Conservation (phyloP, 345 rosid species). For the Sonneratia caseolaris region DNA sequence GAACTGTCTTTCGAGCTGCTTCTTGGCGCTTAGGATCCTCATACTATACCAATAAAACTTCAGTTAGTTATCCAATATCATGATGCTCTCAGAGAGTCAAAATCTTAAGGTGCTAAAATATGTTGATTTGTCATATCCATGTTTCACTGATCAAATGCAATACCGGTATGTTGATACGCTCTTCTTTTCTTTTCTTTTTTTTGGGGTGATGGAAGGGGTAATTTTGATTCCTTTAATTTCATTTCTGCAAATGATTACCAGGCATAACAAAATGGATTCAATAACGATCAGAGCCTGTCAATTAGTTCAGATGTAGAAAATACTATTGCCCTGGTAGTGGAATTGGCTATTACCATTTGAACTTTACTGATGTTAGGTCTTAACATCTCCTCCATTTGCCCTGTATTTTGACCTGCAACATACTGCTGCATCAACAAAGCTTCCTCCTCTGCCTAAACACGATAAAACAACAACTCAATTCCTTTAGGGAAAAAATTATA, state of each 20-base stretch:
- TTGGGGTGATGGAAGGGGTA: background rate
- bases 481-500: background rate
- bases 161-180: background rate
- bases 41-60: constrained; percentile 34
- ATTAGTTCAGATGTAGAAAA: background rate
- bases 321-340: background rate
- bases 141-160: background rate
- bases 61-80: background rate
- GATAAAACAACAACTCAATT: background rate
- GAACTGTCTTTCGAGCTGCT: constrained; percentile 74
- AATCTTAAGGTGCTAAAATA: background rate
- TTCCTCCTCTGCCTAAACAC: constrained; percentile 73
- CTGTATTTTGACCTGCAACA: constrained; percentile 23
- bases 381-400: constrained; percentile 29
- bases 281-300: background rate
- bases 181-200: no score
- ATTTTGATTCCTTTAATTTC: background rate
- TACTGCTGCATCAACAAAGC: constrained; percentile 59
- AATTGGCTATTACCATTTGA: constrained; percentile 32
- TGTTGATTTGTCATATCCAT: background rate
- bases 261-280: background rate
- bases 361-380: constrained; percentile 51
- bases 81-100: background rate
- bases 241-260: background rate
- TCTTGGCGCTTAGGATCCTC: constrained; percentile 79